These are phyloP conservation scores for Phylloporus arenicola DNA, from an alignment of 768 basidiomycete genomes.

Conservation along the genomic window DNA sequence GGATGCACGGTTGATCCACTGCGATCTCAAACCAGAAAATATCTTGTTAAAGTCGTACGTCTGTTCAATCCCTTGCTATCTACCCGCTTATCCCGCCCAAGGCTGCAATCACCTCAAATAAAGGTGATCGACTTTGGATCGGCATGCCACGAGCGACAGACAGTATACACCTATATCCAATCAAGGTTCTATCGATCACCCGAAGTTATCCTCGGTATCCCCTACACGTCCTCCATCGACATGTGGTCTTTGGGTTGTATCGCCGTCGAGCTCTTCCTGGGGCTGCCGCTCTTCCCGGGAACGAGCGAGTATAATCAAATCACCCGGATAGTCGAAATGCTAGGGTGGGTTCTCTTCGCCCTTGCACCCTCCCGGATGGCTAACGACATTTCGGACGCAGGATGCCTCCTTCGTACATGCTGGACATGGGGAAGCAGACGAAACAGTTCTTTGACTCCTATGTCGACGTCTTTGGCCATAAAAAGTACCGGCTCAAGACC, in stretches of 20 bases:
- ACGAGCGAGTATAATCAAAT: conserved; percentile 99
- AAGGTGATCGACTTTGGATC: conserved; percentile 99
- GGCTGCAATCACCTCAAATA: conserved; percentile 94
- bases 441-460: conserved; percentile 86
- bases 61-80: neutral
- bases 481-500: conserved; percentile 83
- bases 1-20: conserved; percentile 94
- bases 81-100: conserved; percentile 26
- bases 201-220: conserved; percentile 91
- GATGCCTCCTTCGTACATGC: conserved; percentile 85
- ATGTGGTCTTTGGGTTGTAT: conserved; percentile 99
- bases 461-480: conserved; percentile 69
- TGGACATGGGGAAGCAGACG: conserved; percentile 95
- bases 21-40: conserved; percentile 98
- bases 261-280: conserved; percentile 95
- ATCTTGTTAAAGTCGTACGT: conserved; percentile 90
- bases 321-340: conserved; percentile 95
- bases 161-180: conserved; percentile 99
- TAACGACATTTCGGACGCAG: conserved; percentile 36
- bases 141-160: conserved; percentile 97
- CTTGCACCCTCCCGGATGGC: neutral
- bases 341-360: conserved; percentile 62
- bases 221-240: conserved; percentile 93
- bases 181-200: conserved; percentile 98
- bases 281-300: conserved; percentile 93